Percentiles rank a stretch among this genome's conserved stretches.
phyloP scores from a whole-genome alignment of 139 green algal genomes.

The Marvania coccoides region DNA sequence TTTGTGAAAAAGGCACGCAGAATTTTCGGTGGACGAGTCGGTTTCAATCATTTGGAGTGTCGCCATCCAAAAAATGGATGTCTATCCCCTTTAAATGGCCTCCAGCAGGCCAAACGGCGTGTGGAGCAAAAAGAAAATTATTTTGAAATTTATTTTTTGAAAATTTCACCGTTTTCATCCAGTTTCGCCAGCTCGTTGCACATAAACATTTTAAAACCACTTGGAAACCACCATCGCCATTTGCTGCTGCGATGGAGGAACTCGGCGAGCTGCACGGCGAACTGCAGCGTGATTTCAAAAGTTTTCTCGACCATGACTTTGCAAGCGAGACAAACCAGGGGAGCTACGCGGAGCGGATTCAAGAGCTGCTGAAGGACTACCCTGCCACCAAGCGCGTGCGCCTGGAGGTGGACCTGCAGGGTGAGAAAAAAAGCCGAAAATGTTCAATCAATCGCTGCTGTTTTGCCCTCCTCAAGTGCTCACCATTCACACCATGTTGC shows the following conservation, averaged over 20 bases:
- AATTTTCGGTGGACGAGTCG: too few relatives aligned
- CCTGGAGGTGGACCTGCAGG: conserved; percentile 37
- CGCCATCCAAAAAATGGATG: too few relatives aligned
- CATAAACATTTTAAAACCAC: too few relatives aligned
- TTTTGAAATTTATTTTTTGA: neutral
- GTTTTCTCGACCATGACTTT: conserved; percentile 72
- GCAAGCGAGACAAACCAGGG: conserved; percentile 32
- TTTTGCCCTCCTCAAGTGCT: conserved; percentile 4
- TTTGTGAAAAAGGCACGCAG: too few relatives aligned
- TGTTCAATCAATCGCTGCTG: too few relatives aligned
- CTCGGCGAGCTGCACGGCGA: conserved; percentile 39
- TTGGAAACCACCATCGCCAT: neutral
- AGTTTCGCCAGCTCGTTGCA: neutral
- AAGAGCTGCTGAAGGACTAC: conserved; percentile 37
- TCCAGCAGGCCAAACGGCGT: too few relatives aligned
- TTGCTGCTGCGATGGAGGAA: conserved; percentile 20
- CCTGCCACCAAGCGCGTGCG: conserved; percentile 16
- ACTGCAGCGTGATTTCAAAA: conserved; percentile 64
- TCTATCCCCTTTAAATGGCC: too few relatives aligned
- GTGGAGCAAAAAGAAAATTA: too few relatives aligned
- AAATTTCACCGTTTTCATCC: neutral
- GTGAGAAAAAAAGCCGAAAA: neutral
- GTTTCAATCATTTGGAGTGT: too few relatives aligned
- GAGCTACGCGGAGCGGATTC: conserved; percentile 46
- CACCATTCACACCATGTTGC: conserved; percentile 29